These are phyloP conservation scores for Gloeopeniophorella convolvens DNA, from an alignment of 768 basidiomycete species.

Conservation along the genomic window DNA sequence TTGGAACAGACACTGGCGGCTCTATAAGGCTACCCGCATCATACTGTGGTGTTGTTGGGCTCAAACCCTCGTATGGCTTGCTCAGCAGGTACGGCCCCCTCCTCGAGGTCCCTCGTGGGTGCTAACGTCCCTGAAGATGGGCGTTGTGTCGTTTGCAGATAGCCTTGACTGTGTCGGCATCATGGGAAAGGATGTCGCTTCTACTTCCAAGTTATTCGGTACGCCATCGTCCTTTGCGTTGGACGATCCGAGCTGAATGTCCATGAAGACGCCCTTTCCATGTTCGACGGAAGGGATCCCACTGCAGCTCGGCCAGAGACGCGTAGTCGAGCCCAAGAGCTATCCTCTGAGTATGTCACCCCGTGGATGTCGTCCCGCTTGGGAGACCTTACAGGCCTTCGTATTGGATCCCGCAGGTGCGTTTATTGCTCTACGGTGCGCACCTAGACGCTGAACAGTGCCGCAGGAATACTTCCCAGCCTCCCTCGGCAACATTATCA, in stretches of 20 bases:
- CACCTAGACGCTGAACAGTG: slow-evolving; percentile 35
- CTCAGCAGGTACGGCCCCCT: slow-evolving; percentile 61
- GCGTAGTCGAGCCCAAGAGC: slow-evolving; percentile 32
- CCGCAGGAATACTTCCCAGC: slow-evolving; percentile 72
- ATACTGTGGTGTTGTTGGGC: slow-evolving; percentile 85
- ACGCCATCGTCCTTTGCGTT: slow-evolving; percentile 23
- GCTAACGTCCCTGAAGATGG: slow-evolving; percentile 45
- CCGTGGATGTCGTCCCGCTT: neutral
- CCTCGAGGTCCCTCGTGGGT: neutral
- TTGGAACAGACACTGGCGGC: slow-evolving; percentile 94
- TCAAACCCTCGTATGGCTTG: slow-evolving; percentile 94
- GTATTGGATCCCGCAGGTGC: slow-evolving; percentile 74
- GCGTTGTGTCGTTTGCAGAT: slow-evolving; percentile 89
- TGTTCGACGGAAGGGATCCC: slow-evolving; percentile 64
- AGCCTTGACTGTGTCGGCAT: slow-evolving; percentile 93
- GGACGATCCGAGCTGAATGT: neutral
- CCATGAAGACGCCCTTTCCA: slow-evolving; percentile 29
- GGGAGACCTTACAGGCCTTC: slow-evolving; percentile 42
- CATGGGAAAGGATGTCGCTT: slow-evolving; percentile 48
- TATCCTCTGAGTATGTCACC: slow-evolving; percentile 6
- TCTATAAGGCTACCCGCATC: slow-evolving; percentile 90
- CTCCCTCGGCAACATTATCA: slow-evolving; percentile 46
- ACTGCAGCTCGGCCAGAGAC: slow-evolving; percentile 49
- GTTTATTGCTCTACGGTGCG: neutral
- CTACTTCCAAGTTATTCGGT: slow-evolving; percentile 59